These are phyloP conservation scores for Inga leiocalycina DNA, from an alignment of 306 rosid genomes.

Conservation along the genomic window DNA sequence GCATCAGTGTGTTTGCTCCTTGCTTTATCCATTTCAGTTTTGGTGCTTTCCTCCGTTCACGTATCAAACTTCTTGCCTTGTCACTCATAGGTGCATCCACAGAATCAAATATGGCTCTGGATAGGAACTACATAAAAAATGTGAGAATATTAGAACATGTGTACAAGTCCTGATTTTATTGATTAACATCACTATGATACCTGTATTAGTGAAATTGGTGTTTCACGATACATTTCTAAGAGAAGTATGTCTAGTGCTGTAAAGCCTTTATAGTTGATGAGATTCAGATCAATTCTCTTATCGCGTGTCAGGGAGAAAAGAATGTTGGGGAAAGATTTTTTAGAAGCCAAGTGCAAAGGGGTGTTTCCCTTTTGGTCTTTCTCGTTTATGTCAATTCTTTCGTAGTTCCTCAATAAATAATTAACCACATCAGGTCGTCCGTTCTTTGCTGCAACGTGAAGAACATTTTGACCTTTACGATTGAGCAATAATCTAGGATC, in stretches of 20 bases:
- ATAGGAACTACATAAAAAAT: background rate
- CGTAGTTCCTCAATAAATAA: background rate
- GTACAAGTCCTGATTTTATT: background rate
- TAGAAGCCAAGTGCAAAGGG: background rate
- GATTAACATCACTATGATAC: background rate
- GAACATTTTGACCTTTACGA: constrained; percentile 1
- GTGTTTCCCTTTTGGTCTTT: background rate
- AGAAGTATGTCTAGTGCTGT: background rate
- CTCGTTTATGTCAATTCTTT: background rate
- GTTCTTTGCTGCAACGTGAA: constrained; percentile 1
- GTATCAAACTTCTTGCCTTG: background rate
- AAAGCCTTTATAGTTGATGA: background rate
- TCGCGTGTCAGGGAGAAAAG: background rate
- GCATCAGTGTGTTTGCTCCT: background rate
- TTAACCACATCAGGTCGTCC: background rate
- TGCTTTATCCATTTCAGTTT: background rate
- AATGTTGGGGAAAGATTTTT: background rate
- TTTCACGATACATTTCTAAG: background rate
- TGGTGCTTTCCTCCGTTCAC: background rate
- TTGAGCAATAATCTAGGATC: background rate
- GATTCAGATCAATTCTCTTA: background rate
- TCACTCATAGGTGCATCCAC: background rate
- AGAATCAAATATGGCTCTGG: background rate
- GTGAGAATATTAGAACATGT: background rate
- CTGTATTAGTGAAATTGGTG: background rate